Conservation (phyloP, 1,139 yeast genomes). For the Geotrichum citri-aurantii region DNA sequence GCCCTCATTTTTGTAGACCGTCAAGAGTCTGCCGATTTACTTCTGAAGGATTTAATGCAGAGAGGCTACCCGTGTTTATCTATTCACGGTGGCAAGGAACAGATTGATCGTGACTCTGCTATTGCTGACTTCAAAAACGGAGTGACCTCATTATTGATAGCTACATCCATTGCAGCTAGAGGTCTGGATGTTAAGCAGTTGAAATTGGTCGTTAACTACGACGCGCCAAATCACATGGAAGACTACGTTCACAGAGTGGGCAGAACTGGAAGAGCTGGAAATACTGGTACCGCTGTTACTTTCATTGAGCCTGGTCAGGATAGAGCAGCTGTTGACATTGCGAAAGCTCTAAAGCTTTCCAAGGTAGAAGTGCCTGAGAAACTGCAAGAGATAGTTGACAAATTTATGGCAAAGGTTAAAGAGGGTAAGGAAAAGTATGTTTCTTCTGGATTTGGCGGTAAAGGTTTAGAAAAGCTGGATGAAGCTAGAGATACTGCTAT, state of each 20-base stretch:
- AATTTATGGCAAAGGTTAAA: conserved; percentile 58
- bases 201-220: conserved; percentile 75
- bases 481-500: conserved; percentile 56
- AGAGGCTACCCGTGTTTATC: conserved; percentile 57
- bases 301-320: conserved; percentile 63
- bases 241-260: conserved; percentile 97
- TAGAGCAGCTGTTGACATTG: conserved; percentile 52
- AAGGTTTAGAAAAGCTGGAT: conserved; percentile 80
- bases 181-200: conserved; percentile 88
- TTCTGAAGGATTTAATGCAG: conserved; percentile 52
- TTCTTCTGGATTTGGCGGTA: conserved; percentile 84
- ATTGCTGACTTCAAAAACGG: conserved; percentile 67
- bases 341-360: conserved; percentile 59
- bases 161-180: conserved; percentile 92
- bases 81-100: conserved; percentile 92
- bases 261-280: conserved; percentile 91
- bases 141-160: conserved; percentile 58
- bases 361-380: conserved; percentile 50
- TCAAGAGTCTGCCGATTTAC: conserved; percentile 71
- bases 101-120: conserved; percentile 72
- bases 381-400: conserved; percentile 48
- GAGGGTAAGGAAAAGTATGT: conserved; percentile 58
- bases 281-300: conserved; percentile 70
- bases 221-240: conserved; percentile 87
- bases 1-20: conserved; percentile 80